Percentiles rank a stretch among this genome's conserved stretches.
Conservation (phyloP, 2,329 filamentous ascomycete genomes). For the Aspergillus awamori region DNA sequence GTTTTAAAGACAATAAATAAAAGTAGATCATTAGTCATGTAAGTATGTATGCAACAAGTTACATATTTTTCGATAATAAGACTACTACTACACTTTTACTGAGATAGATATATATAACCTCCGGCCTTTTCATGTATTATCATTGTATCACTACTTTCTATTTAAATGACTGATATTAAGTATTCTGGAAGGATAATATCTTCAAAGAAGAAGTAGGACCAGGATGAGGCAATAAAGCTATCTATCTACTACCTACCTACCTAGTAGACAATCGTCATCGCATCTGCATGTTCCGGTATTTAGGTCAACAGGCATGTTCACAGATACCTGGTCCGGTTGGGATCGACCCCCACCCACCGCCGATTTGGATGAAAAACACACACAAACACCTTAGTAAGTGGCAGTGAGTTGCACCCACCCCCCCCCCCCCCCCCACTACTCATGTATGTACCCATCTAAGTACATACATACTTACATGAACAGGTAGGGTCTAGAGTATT, state of each 20-base stretch:
- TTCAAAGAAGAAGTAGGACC: not conserved
- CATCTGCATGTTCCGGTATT: slow-evolving; percentile 1
- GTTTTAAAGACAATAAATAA: not conserved
- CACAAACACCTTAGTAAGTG: not conserved
- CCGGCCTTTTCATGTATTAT: too few species aligned
- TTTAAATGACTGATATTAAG: too few species aligned
- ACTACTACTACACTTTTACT: too few species aligned
- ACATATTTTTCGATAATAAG: too few species aligned
- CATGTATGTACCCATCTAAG: not conserved
- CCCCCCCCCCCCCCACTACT: not conserved
- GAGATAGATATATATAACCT: too few species aligned
- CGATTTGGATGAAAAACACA: not conserved
- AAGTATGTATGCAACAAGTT: too few species aligned
- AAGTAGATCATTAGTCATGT: not conserved
- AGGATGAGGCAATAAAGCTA: not conserved
- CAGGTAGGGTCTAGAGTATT: not conserved
- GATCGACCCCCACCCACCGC: not conserved
- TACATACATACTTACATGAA: not conserved
- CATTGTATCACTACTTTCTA: too few species aligned
- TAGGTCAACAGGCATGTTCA: slow-evolving; percentile 3
- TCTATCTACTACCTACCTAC: not conserved
- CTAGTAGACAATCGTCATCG: not conserved
- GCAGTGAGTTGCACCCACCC: not conserved
- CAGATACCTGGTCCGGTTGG: slow-evolving; percentile 1
- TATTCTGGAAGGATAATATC: too few species aligned